Percentiles rank a stretch among this genome's conserved stretches.
phyloP scores from a whole-genome alignment of 1,284 basidiomycete genomes.

The Singerocomus inundabilis region DNA sequence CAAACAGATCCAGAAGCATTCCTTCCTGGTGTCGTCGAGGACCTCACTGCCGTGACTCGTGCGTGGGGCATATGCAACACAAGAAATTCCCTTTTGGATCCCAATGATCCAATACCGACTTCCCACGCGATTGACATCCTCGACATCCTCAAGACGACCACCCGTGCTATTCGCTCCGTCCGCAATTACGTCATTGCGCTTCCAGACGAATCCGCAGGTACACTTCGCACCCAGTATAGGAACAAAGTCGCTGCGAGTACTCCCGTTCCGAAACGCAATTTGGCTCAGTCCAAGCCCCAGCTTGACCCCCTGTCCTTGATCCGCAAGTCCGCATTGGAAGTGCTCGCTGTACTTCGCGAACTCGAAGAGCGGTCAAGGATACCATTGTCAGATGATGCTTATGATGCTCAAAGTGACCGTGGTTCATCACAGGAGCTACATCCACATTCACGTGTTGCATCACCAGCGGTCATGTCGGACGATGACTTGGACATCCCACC shows the following conservation, averaged over 20 bases:
- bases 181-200: constrained; percentile 79
- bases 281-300: constrained; percentile 29
- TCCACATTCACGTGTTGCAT: constrained; percentile 44
- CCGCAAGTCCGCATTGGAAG: constrained; percentile 71
- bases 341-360: constrained; percentile 68
- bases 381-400: constrained; percentile 69
- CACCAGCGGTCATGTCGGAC: constrained; percentile 42
- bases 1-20: constrained; percentile 72
- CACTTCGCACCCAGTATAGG: constrained; percentile 51
- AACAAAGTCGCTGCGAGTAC: constrained; percentile 40
- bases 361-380: constrained; percentile 66
- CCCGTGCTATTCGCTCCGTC: constrained; percentile 72
- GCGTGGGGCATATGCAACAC: constrained; percentile 49
- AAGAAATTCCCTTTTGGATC: not conserved
- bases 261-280: constrained; percentile 37
- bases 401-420: constrained; percentile 71
- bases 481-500: constrained; percentile 40
- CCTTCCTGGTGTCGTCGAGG: constrained; percentile 67
- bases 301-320: constrained; percentile 67
- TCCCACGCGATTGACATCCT: constrained; percentile 52
- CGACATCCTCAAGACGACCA: constrained; percentile 68
- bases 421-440: constrained; percentile 40
- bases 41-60: constrained; percentile 57
- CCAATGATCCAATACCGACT: constrained; percentile 1
- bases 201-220: constrained; percentile 65